phyloP scores from a whole-genome alignment of 2,329 filamentous ascomycete species.

The Calycina herbarum region DNA sequence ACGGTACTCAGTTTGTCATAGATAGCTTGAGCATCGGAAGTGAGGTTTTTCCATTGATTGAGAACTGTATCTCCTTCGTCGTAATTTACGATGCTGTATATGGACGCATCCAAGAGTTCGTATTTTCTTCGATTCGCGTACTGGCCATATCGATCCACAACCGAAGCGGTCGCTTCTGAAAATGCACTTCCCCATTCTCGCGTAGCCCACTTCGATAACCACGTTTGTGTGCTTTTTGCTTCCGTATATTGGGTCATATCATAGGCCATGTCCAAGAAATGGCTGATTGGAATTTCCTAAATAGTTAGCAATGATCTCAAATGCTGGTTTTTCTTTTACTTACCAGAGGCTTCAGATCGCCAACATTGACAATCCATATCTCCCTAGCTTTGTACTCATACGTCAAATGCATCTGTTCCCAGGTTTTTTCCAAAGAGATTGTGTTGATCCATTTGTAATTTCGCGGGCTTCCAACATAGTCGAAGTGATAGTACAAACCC shows the following conservation, averaged over 20 bases:
- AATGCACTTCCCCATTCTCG: slow-evolving; percentile 20
- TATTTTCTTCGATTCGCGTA: slow-evolving; percentile 21
- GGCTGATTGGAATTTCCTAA: slow-evolving; percentile 23
- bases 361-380: slow-evolving; percentile 63
- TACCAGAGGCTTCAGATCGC: slow-evolving; percentile 62
- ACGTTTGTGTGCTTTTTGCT: slow-evolving; percentile 16
- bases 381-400: slow-evolving; percentile 51
- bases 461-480: slow-evolving; percentile 49
- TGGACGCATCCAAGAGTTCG: slow-evolving; percentile 21
- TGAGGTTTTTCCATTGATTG: slow-evolving; percentile 16
- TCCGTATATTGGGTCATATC: slow-evolving; percentile 19
- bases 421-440: slow-evolving; percentile 45
- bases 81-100: slow-evolving; percentile 22
- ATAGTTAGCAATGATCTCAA: not conserved
- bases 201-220: slow-evolving; percentile 18
- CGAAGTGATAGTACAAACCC: slow-evolving; percentile 63
- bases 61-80: slow-evolving; percentile 21
- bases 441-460: slow-evolving; percentile 43
- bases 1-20: slow-evolving; percentile 17
- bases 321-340: not conserved
- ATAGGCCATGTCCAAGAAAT: slow-evolving; percentile 22
- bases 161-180: slow-evolving; percentile 13
- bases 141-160: slow-evolving; percentile 18
- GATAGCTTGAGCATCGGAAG: slow-evolving; percentile 18
- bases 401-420: slow-evolving; percentile 62